phyloP scores from a whole-genome alignment of 768 basidiomycete species.

The Suillus variegatus region DNA sequence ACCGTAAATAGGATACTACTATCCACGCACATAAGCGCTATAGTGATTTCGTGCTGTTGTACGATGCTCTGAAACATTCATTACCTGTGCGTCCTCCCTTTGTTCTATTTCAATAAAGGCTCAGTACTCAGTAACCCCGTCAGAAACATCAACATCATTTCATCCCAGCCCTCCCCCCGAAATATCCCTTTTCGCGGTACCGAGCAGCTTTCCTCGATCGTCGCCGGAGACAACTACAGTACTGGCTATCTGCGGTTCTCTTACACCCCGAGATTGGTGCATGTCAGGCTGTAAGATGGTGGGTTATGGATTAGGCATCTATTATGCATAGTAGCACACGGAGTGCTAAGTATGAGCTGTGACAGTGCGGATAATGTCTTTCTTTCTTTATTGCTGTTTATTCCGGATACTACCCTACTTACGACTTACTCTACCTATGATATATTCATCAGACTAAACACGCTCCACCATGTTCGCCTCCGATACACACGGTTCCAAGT shows the following conservation, averaged over 20 bases:
- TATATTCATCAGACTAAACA: neutral
- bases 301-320: slow-evolving; percentile 51
- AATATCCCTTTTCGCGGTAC: slow-evolving; percentile 66
- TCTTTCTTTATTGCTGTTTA: slow-evolving; percentile 1
- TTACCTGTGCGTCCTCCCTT: slow-evolving; percentile 47
- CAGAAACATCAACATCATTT: slow-evolving; percentile 47
- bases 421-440: neutral
- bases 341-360: neutral
- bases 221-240: slow-evolving; percentile 58
- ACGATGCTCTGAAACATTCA: slow-evolving; percentile 45
- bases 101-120: neutral
- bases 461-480: no score
- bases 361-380: neutral
- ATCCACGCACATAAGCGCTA: slow-evolving; percentile 72
- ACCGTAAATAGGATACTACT: slow-evolving; percentile 47
- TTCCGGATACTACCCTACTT: neutral
- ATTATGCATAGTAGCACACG: neutral
- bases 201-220: slow-evolving; percentile 68
- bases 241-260: slow-evolving; percentile 64
- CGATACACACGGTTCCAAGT: neutral
- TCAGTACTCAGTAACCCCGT: neutral
- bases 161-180: slow-evolving; percentile 66
- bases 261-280: slow-evolving; percentile 74
- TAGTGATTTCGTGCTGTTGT: slow-evolving; percentile 61
- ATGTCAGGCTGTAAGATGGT: slow-evolving; percentile 55